Evolutionary conservation across 1,284 basidiomycete species (phyloP), one percentile per base, ranked within the genome.

Genomic region (Ustilago bromivora): DNA sequence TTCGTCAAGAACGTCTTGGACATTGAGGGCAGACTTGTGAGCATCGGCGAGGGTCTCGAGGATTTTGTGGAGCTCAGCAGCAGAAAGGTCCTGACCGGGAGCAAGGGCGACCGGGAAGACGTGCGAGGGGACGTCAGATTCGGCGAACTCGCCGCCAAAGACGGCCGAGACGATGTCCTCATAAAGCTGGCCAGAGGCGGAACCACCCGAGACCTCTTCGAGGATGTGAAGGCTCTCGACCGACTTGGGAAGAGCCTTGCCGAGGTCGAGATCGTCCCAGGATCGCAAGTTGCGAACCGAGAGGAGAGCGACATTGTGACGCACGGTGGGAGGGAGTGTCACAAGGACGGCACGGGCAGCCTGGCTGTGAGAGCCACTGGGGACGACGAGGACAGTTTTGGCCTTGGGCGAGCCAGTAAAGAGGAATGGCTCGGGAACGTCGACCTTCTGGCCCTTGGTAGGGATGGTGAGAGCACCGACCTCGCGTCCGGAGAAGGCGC

Each of bases 351-450:
- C 78, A 41, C 75, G 74, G 36, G 83, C 84, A 49, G 76, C 76
- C 61, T 72, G 68, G 64, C 81, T 78, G 68, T 78, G 76, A 31
- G 82, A 75, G 61, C 83, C 79, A 66, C 82, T 84, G 56, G 84
- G 83, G 34, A 86, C 73, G 38, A 85, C 76, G 31, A 86, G 76
- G 35, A 84, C 79, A 2, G 81, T 76, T 53, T 63, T 68, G 38
- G 84, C 82, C 60, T 76, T 57, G 32, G 77, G 60, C 32, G 84
- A 79, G 54, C 84, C 84, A 46, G 76, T 79, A 76, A 85, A 86
- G 62, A 73, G 61, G 63, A 85, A 84, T 56, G 80, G 80, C 55
- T 71, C 71, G 82, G 96, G 72, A 94, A 53, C 91, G 82, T 95
- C 95, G 55, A 70, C 61, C 54, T 69, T 52, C 13, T 81, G 79